Evolutionary conservation across 352 stramenopile genomes (phyloP), one percentile per base, ranked within the genome.

Genomic region (Phytophthora sp.): DNA sequence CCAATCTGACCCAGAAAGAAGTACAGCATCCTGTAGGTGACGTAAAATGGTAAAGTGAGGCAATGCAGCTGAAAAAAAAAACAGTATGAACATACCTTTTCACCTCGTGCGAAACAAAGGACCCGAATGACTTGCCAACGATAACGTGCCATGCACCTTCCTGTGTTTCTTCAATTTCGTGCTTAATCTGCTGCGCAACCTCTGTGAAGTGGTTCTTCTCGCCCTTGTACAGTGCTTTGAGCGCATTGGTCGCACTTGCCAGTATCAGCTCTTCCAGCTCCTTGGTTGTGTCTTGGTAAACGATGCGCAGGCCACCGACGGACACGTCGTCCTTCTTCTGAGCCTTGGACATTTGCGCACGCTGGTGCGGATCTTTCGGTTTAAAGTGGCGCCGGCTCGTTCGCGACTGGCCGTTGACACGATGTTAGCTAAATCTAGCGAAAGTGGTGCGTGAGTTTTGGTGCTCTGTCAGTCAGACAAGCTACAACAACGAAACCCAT

Each of bases 201-300:
- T 95, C 82, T 3, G 83, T 90, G 63, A 93, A 94, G 46, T 93
- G 84, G 41, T 65, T 89, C 64, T 94, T 92, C 43, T 96, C 84
- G 55, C 84, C 84, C 39, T 95, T 94, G 80, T 91, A 94, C 15
- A 93, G 67, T 4, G 82, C 76, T 59, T 90, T 88, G 31, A 96
- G 76, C 7, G 87, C 86, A 49, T 93, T 93, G 15, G 84, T 92
- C 45, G 82, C 84, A 59, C 81, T 92, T 2, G 54, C 54, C 27
- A 93, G 69, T 35, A 92, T 85, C 26, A 88, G 61, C 39, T 92
- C 84, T 48, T 93, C 76, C 8, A 93, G 61, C 30, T 93, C 81
- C 66, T 83, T 86, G 18, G 77, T 70, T 4, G 76, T 77, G 60
- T 93, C 82, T 42, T 85, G 62, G 66, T 92, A 89, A 55, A 93